Evolutionary conservation across 305 asterid genomes (phyloP).

Genomic region (Fraxinus ornus): DNA sequence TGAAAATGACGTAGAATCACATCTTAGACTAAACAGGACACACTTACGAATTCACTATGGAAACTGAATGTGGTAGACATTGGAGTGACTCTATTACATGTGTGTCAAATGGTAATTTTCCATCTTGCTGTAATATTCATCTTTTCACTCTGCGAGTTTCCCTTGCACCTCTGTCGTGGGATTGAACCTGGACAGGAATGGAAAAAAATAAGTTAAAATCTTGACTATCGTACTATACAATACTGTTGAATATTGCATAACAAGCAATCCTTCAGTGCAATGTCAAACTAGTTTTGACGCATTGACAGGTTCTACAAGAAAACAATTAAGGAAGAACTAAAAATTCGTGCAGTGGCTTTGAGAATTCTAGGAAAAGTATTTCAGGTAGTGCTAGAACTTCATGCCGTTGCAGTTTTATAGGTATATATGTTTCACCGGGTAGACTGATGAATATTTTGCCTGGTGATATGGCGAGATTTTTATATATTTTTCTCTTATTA

Average conservation of each 20-base stretch:
- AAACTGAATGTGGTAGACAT: constrained; percentile 81
- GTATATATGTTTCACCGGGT: neutral
- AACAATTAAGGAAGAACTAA: constrained; percentile 69
- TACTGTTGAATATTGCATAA: neutral
- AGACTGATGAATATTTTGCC: neutral
- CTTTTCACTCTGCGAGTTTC: neutral
- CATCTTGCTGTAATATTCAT: neutral
- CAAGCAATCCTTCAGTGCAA: neutral
- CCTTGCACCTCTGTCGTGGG: neutral
- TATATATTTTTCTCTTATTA: neutral
- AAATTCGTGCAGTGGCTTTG: constrained; percentile 62
- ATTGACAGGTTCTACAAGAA: constrained; percentile 71
- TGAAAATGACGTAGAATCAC: constrained; percentile 68
- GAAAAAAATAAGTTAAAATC: neutral
- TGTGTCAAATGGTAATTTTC: constrained; percentile 71
- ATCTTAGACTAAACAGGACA: constrained; percentile 55
- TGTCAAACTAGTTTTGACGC: neutral
- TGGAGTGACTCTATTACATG: constrained; percentile 75
- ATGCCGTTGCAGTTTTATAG: neutral
- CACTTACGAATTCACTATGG: constrained; percentile 77
- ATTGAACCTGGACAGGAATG: neutral
- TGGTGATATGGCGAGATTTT: neutral
- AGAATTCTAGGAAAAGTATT: constrained; percentile 70
- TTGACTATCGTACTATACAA: neutral
- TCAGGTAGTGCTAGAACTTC: constrained; percentile 43